These are phyloP conservation scores for Amesomyces nigricolor DNA, from an alignment of 2,329 filamentous ascomycete genomes.

Conservation along the genomic window DNA sequence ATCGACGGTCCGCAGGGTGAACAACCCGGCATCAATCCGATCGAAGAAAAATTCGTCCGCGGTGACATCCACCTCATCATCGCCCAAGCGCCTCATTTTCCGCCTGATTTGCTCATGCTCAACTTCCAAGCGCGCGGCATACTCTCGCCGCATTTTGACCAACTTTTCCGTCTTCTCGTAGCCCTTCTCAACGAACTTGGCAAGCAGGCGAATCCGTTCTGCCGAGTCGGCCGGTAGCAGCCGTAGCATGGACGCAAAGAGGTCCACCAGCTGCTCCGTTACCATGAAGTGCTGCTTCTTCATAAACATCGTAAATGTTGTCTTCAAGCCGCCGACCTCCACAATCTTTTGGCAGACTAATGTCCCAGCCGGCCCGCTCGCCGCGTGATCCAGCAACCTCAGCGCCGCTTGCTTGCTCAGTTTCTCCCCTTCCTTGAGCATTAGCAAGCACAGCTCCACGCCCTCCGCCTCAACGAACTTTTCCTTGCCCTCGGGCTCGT, in stretches of 20 bases:
- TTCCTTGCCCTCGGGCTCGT: conserved; percentile 66
- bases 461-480: conserved; percentile 89
- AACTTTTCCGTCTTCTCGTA: conserved; percentile 79
- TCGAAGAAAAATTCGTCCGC: conserved; percentile 68
- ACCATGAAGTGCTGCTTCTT: conserved; percentile 66
- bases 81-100: conserved; percentile 41
- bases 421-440: conserved; percentile 76
- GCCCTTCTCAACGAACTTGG: conserved; percentile 93
- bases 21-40: conserved; percentile 78
- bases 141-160: conserved; percentile 65
- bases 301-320: conserved; percentile 81
- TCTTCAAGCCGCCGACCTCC: conserved; percentile 78
- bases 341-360: conserved; percentile 72
- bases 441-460: conserved; percentile 83
- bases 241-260: conserved; percentile 78
- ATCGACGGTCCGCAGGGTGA: conserved; percentile 76
- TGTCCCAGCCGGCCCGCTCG: conserved; percentile 46
- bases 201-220: conserved; percentile 73
- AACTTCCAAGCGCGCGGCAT: conserved; percentile 53
- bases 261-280: conserved; percentile 75
- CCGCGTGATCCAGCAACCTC: conserved; percentile 77
- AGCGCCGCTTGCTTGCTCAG: conserved; percentile 73
- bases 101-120: conserved; percentile 59
- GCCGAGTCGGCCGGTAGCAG: conserved; percentile 71
- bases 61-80: conserved; percentile 53